Evolutionary conservation across 352 stramenopile species (phyloP).

Genomic region (Phytophthora brassicae): DNA sequence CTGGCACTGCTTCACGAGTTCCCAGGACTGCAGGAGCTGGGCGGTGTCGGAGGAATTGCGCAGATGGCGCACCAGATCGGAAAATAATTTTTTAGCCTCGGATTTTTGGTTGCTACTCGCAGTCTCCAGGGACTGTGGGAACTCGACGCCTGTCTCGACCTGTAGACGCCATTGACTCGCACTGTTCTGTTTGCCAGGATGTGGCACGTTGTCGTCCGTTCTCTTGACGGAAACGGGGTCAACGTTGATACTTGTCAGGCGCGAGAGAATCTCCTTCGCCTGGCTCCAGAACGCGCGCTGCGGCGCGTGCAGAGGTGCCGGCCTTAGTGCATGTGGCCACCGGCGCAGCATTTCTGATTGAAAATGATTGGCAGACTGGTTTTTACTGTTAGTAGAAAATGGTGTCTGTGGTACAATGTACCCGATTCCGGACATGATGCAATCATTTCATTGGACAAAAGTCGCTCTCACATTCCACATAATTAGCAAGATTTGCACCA

Average conservation of each 20-base stretch:
- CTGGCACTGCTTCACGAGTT: constrained; percentile 9
- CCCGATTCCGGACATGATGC: too few species aligned
- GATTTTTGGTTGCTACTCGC: background rate
- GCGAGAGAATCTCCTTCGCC: constrained; percentile 1
- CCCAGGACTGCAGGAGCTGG: constrained; percentile 11
- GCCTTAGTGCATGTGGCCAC: background rate
- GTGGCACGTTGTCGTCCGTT: background rate
- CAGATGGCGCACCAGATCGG: constrained; percentile 2
- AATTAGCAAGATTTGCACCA: too few species aligned
- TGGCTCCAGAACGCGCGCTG: constrained; percentile 6
- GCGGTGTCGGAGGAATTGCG: background rate
- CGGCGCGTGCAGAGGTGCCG: background rate
- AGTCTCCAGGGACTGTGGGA: background rate
- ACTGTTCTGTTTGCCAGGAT: background rate
- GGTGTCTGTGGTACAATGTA: too few species aligned
- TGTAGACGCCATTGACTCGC: background rate
- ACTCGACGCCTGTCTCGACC: background rate
- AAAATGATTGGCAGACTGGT: too few species aligned
- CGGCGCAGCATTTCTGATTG: constrained; percentile 5
- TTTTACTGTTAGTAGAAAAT: too few species aligned
- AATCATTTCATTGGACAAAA: too few species aligned
- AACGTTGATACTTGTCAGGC: background rate
- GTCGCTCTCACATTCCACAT: too few species aligned
- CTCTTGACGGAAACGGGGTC: background rate
- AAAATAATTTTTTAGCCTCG: constrained; percentile 2